phyloP scores from a whole-genome alignment of 2,329 filamentous ascomycete genomes.

The Allantophomopsis lycopodina region DNA sequence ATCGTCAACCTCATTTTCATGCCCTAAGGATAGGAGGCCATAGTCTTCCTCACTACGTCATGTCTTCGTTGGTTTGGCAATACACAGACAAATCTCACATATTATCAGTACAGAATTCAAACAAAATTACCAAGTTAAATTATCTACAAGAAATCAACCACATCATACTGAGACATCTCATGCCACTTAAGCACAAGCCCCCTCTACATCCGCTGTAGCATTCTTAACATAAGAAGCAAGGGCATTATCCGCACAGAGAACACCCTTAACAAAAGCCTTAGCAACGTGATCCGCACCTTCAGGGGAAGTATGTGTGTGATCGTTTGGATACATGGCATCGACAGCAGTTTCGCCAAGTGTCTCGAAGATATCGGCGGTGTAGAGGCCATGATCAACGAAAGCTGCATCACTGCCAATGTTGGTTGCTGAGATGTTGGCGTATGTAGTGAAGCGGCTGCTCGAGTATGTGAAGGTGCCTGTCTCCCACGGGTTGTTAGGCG shows the following conservation, averaged over 20 bases:
- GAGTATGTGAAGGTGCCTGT: constrained; percentile 30
- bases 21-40: constrained; percentile 35
- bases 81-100: too few relatives aligned
- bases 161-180: too few relatives aligned
- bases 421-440: constrained; percentile 16
- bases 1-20: constrained; percentile 44
- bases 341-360: constrained; percentile 28
- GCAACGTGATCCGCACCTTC: constrained; percentile 33
- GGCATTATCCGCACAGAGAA: constrained; percentile 11
- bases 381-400: constrained; percentile 9
- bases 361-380: constrained; percentile 7
- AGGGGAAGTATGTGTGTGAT: constrained; percentile 45
- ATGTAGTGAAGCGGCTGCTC: constrained; percentile 39
- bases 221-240: constrained; percentile 14
- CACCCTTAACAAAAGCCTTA: constrained; percentile 31
- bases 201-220: constrained; percentile 4
- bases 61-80: too few relatives aligned
- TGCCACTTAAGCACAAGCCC: too few relatives aligned
- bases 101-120: too few relatives aligned
- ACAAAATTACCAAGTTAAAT: too few relatives aligned
- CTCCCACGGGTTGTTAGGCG: constrained; percentile 52
- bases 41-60: too few relatives aligned
- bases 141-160: too few relatives aligned
- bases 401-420: constrained; percentile 8
- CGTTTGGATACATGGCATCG: constrained; percentile 34